Base-by-base conservation (phyloP, 2,329 filamentous ascomycete genomes). In the Fusarium torulosum region DNA sequence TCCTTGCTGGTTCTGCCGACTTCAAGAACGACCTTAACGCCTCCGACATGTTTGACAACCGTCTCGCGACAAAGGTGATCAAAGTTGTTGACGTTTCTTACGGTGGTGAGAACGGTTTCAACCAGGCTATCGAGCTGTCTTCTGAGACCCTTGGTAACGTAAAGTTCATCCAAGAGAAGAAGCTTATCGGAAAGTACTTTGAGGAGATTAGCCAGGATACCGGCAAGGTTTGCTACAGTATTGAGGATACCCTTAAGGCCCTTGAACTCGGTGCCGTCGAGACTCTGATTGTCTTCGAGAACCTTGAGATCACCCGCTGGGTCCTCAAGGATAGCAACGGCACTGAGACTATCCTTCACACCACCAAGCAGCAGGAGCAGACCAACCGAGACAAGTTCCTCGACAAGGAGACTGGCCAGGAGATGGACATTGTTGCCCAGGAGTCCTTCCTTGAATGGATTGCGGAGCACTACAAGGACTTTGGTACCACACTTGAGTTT, bases 81-180 rank as follows among this genome's bases (percentile, higher is more conserved):
- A 99, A 99, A 84, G 92, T 99, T 43, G 96, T 99, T 35, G 96
- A 99, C 79, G 96, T 99, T 43, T 98, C 95, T 15, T 99, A 99
- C 76, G 96, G 96, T 79, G 96, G 96, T 73, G 96, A 99, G 84
- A 98, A 98, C 85, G 96, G 96, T 45, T 99, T 99, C 88, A 99
- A 99, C 85, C 96, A 99, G 84, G 96, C 96, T 63, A 99, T 99
- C 69, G 96, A 99, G 78, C 82, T 99, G 75, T 91, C 96, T 25
- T 88, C 94, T 9, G 96, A 99, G 85, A 99, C 96, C 9, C 88
- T 99, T 46, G 92, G 94, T 81, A 99, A 98, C 78, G 96, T 99
- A 87, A 99, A 99, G 84, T 99, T 99, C 80, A 97, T 99, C 79
- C 96, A 99, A 82, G 96, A 99, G 87, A 99, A 99, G 91, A 99